phyloP scores from a whole-genome alignment of 345 rosid species.

The Brassica cretica region DNA sequence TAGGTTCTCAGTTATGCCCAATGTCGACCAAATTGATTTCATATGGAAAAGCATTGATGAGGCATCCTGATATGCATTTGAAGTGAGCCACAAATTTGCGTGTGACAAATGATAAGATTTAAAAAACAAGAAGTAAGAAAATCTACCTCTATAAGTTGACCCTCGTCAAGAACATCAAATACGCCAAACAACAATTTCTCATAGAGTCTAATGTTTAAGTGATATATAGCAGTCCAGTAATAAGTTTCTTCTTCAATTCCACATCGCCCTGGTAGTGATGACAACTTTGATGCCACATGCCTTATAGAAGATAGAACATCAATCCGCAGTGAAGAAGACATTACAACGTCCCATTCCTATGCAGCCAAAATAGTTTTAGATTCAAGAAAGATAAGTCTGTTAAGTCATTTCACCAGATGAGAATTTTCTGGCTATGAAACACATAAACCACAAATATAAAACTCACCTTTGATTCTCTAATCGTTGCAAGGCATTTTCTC shows the following conservation, averaged over 20 bases:
- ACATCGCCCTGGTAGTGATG: conserved; percentile 61
- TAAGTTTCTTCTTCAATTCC: conserved; percentile 73
- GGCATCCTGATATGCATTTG: conserved; percentile 57
- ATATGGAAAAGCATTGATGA: conserved; percentile 58
- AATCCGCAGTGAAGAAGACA: conserved; percentile 74
- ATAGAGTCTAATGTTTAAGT: conserved; percentile 75
- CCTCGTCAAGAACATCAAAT: conserved; percentile 92
- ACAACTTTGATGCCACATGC: conserved; percentile 58
- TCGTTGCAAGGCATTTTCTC: conserved; percentile 66
- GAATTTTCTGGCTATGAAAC: conserved; percentile 22
- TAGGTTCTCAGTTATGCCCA: conserved; percentile 83
- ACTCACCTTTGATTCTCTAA: conserved; percentile 73
- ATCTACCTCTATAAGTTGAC: conserved; percentile 85
- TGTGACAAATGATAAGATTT: neutral
- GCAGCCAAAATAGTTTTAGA: conserved; percentile 31
- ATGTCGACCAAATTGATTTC: conserved; percentile 76
- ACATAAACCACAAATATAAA: conserved; percentile 22
- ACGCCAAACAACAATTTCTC: conserved; percentile 69
- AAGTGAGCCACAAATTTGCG: conserved; percentile 23
- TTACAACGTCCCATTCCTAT: conserved; percentile 74
- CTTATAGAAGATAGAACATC: conserved; percentile 72
- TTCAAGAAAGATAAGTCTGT: conserved; percentile 17
- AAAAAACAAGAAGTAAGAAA: conserved; percentile 18
- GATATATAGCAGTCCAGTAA: conserved; percentile 82
- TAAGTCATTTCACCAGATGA: conserved; percentile 11